Evolutionary conservation across 2,329 filamentous ascomycete species (phyloP).

Genomic region (Arthrobotrys conoides): DNA sequence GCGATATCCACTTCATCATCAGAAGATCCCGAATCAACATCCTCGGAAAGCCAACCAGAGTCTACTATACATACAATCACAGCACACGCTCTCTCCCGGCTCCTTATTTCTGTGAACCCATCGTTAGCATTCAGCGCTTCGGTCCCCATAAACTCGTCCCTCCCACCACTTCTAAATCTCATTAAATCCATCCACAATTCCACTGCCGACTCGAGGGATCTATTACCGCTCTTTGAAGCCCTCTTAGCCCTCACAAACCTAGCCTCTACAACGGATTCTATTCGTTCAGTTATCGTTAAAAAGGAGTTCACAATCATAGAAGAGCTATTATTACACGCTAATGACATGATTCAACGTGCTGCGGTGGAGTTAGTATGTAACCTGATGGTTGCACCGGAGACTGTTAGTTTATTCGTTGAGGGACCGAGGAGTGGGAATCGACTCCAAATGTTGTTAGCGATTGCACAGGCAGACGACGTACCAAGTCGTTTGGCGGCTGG

Average conservation of each 20-base stretch:
- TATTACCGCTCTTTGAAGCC: conserved; percentile 90
- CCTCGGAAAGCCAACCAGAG: conserved; percentile 62
- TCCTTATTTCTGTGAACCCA: conserved; percentile 89
- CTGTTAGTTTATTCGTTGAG: conserved; percentile 79
- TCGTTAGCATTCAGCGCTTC: conserved; percentile 85
- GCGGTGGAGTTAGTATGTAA: conserved; percentile 93
- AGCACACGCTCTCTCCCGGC: conserved; percentile 84
- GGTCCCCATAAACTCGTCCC: conserved; percentile 81
- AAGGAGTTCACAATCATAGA: conserved; percentile 82
- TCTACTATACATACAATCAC: conserved; percentile 71
- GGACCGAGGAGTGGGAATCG: conserved; percentile 72
- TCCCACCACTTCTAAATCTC: conserved; percentile 83
- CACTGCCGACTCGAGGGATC: conserved; percentile 76
- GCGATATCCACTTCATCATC: conserved; percentile 63
- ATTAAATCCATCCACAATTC: conserved; percentile 74
- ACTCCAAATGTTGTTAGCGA: conserved; percentile 85
- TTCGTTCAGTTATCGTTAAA: conserved; percentile 78
- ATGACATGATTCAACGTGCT: conserved; percentile 82
- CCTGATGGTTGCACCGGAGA: conserved; percentile 78
- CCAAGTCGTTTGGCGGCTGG: conserved; percentile 86
- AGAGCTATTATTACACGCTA: conserved; percentile 83
- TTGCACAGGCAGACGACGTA: conserved; percentile 86
- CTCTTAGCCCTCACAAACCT: conserved; percentile 95
- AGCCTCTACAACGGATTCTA: conserved; percentile 74
- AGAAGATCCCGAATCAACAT: conserved; percentile 65